Base-by-base conservation (phyloP, 768 basidiomycete species). In the Xanthoconium purpureum region DNA sequence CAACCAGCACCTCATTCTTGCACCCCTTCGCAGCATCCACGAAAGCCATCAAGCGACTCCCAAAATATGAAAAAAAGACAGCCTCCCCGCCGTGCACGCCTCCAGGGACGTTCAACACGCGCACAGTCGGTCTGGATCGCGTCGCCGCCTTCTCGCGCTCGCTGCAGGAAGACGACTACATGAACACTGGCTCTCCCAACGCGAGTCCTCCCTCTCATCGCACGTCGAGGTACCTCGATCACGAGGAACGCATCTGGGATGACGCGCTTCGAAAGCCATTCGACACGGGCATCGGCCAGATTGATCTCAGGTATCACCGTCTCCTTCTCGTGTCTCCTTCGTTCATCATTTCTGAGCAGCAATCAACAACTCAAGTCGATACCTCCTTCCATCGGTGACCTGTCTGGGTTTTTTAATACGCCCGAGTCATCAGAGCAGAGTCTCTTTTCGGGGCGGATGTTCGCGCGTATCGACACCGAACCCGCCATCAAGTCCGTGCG, bases 21-120 rank as follows among this genome's bases (percentile, higher is more conserved):
- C 69, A 88, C 61, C 85, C 85, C 0, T 82, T 84, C 51, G 82
- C 87, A 13, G 87, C 78, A 0, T 84, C 84, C 1, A 78, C 79
- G 5, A 82, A 80, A 53, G 76, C 78, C 5, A 72, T 62, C 30
- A 75, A 75, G 62, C 63, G 63, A 5, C 78, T 73, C 29, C 78
- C 77, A 4, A 62, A 74, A 13, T 80, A 81, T 46, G 80, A 84
- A 63, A 77, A 74, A 63, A 71, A 66, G 63, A 35, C 15, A 32
- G 54, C 56, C 38, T 56, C 61, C 24, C 64, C 58, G 18, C 68
- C 58, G 20, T 57, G 52, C 29, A 63, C 69, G 11, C 67, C 66
- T 32, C 63, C 56, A 40, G 61, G 57, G 62, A 63, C 53, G 37
- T 63, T 58, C 18, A 24, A 24, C 24, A 63, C 55, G 47, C 59